These are phyloP conservation scores for Didymella pinodella DNA, from an alignment of 2,329 filamentous ascomycete genomes.

Conservation along the genomic window DNA sequence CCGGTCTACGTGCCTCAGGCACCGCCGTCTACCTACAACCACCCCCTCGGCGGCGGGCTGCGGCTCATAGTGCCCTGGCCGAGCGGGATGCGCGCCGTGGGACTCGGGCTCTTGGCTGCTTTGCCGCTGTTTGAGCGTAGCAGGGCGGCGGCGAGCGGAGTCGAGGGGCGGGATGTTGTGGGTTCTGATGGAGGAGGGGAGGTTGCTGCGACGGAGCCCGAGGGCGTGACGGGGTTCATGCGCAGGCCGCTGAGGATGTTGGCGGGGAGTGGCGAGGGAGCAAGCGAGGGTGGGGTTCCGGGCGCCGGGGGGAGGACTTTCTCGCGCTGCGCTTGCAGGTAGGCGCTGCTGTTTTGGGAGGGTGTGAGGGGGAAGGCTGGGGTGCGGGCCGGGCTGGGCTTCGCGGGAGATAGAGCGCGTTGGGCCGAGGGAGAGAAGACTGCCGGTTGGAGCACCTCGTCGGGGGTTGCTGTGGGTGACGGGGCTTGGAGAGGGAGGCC, in stretches of 20 bases:
- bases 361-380: slow-evolving; percentile 40
- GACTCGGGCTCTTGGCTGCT: slow-evolving; percentile 31
- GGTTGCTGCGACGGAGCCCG: slow-evolving; percentile 21
- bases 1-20: background rate
- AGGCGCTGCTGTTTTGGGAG: slow-evolving; percentile 39
- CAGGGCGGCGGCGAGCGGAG: slow-evolving; percentile 6
- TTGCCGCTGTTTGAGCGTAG: slow-evolving; percentile 26
- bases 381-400: slow-evolving; percentile 33
- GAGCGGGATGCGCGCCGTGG: slow-evolving; percentile 44
- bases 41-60: slow-evolving; percentile 45
- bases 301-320: slow-evolving; percentile 47
- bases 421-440: slow-evolving; percentile 33
- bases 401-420: slow-evolving; percentile 29
- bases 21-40: slow-evolving; percentile 21
- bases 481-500: slow-evolving; percentile 45
- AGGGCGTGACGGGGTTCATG: slow-evolving; percentile 48
- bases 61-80: slow-evolving; percentile 50
- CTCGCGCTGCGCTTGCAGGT: slow-evolving; percentile 45
- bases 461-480: slow-evolving; percentile 24
- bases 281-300: background rate
- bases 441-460: slow-evolving; percentile 25
- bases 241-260: slow-evolving; percentile 39
- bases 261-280: background rate
- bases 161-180: slow-evolving; percentile 10
- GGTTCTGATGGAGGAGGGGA: slow-evolving; percentile 22